These are phyloP conservation scores for Nyssa sinensis DNA, from an alignment of 148 eudicot genomes.

Conservation along the genomic window DNA sequence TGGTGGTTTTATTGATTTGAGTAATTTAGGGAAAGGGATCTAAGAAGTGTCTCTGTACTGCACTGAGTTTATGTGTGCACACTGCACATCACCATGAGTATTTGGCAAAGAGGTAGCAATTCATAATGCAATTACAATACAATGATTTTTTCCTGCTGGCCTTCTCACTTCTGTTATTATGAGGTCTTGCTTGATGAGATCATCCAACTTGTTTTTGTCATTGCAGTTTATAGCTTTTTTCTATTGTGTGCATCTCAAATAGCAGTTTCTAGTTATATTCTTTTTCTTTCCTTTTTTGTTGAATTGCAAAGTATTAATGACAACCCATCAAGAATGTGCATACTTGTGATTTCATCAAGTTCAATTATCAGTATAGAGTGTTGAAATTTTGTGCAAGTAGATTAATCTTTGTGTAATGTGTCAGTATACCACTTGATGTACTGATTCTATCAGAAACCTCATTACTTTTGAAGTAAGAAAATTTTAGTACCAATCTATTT, in stretches of 20 bases:
- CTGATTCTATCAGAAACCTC: not conserved
- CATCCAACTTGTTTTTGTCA: not conserved
- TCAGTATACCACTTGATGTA: not conserved
- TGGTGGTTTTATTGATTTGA: not conserved
- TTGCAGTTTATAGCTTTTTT: not conserved
- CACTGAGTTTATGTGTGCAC: not conserved
- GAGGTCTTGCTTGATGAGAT: not conserved
- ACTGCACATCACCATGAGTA: not conserved
- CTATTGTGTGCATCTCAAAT: not conserved
- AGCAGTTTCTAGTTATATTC: not conserved
- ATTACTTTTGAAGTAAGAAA: slow-evolving; percentile 1
- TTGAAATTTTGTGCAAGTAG: not conserved
- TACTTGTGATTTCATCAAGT: slow-evolving; percentile 3
- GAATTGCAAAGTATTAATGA: not conserved
- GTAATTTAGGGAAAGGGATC: not conserved
- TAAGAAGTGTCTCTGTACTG: not conserved
- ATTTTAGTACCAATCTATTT: not conserved
- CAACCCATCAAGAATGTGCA: not conserved
- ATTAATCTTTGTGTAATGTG: not conserved
- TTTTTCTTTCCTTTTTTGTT: too few relatives aligned
- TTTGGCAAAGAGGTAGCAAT: not conserved
- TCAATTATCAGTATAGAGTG: not conserved
- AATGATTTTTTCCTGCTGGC: not conserved
- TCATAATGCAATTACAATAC: not conserved
- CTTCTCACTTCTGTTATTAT: not conserved